Percentiles rank a stretch among this genome's conserved stretches.
These are phyloP conservation scores for Claviceps monticola DNA, from an alignment of 2,329 filamentous ascomycete genomes.

Conservation along the genomic window DNA sequence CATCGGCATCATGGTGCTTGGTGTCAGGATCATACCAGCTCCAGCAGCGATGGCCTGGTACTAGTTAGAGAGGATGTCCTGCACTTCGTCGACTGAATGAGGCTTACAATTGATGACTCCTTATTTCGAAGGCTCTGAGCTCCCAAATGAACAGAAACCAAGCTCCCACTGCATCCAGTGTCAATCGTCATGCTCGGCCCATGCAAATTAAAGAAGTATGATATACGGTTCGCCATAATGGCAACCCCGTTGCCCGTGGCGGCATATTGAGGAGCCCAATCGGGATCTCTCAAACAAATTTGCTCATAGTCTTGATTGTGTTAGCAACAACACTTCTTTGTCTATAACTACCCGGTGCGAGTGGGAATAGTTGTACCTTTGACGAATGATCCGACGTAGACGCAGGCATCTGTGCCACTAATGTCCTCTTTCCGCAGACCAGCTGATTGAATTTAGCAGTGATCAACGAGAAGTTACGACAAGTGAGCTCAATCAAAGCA, in stretches of 20 bases:
- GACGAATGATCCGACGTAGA: conserved; percentile 37
- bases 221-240: conserved; percentile 41
- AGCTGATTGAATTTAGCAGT: conserved; percentile 15
- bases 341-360: background rate
- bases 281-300: conserved; percentile 33
- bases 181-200: conserved; percentile 45
- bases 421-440: conserved; percentile 30
- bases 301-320: conserved; percentile 31
- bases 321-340: background rate
- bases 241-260: conserved; percentile 39
- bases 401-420: conserved; percentile 29
- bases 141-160: conserved; percentile 40
- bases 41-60: conserved; percentile 34
- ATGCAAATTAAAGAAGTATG: conserved; percentile 39
- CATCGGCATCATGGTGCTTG: conserved; percentile 43
- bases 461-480: background rate
- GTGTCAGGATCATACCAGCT: conserved; percentile 38
- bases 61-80: background rate
- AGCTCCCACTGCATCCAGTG: conserved; percentile 43
- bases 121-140: conserved; percentile 32
- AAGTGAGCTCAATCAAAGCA: background rate
- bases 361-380: conserved; percentile 22
- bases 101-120: conserved; percentile 26
- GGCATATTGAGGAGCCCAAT: conserved; percentile 35
- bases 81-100: background rate